A percentile compares a stretch with the other conserved stretches of the same genome.
phyloP scores from a whole-genome alignment of 2,329 filamentous ascomycete species.

The Trichoderma hamatum region DNA sequence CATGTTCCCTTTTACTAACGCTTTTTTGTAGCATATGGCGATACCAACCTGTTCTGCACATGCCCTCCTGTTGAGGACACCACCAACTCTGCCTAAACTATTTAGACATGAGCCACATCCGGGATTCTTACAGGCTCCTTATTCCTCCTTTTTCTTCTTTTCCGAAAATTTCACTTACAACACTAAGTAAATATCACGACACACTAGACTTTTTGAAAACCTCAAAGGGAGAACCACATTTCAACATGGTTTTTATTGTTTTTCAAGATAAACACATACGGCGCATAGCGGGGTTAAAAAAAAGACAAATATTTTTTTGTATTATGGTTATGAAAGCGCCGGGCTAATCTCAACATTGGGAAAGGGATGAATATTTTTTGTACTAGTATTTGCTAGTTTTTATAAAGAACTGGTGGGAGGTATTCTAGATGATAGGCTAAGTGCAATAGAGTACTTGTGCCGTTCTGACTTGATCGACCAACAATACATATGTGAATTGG shows the following conservation, averaged over 20 bases:
- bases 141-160: conserved; percentile 3
- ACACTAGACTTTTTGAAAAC: conserved; percentile 6
- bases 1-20: not conserved
- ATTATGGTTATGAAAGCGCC: conserved; percentile 24
- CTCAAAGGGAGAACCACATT: conserved; percentile 23
- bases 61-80: conserved; percentile 80
- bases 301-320: not conserved
- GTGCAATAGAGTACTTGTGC: not conserved
- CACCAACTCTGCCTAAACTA: conserved; percentile 32
- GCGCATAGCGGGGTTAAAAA: conserved; percentile 15
- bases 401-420: not conserved
- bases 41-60: conserved; percentile 92
- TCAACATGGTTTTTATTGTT: conserved; percentile 33
- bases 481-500: not conserved
- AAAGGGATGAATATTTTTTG: conserved; percentile 23
- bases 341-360: conserved; percentile 34
- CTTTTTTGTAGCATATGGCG: conserved; percentile 70
- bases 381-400: not conserved
- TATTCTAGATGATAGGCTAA: not conserved
- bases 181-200: conserved; percentile 10
- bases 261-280: not conserved
- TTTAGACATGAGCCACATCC: not conserved
- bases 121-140: not conserved
- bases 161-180: not conserved
- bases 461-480: not conserved